phyloP scores from a whole-genome alignment of 176 grass and related monocot species.

The Phyllostachys edulis region DNA sequence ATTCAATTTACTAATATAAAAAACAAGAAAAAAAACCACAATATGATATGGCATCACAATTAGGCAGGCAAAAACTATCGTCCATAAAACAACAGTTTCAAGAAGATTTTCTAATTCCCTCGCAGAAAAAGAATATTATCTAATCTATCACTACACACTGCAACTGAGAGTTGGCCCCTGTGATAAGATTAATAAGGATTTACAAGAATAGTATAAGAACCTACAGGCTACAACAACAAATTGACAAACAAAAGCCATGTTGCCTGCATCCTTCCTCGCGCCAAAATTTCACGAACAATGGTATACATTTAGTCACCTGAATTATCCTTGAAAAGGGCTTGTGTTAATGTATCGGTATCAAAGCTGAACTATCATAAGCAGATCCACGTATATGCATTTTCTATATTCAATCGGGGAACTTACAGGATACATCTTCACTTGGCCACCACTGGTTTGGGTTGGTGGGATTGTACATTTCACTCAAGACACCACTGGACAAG shows the following conservation, averaged over 20 bases:
- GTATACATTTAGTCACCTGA: conserved; percentile 32
- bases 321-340: conserved; percentile 12
- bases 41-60: background rate
- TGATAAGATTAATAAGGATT: conserved; percentile 13
- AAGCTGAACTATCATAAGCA: background rate
- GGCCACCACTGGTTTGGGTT: conserved; percentile 1
- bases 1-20: no score
- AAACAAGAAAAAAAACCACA: background rate
- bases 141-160: conserved; percentile 9
- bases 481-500: background rate
- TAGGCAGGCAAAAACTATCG: background rate
- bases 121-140: background rate
- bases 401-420: conserved; percentile 20
- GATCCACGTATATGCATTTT: conserved; percentile 15
- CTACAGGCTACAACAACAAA: conserved; percentile 32
- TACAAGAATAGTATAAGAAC: conserved; percentile 28
- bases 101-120: background rate
- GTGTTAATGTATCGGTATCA: background rate
- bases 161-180: background rate
- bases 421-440: background rate
- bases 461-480: background rate
- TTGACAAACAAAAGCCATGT: background rate
- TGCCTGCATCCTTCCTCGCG: background rate
- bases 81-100: background rate
- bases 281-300: conserved; percentile 8